Conservation (phyloP, 73 alveolate species). For the Tetrahymena elliotti region DNA sequence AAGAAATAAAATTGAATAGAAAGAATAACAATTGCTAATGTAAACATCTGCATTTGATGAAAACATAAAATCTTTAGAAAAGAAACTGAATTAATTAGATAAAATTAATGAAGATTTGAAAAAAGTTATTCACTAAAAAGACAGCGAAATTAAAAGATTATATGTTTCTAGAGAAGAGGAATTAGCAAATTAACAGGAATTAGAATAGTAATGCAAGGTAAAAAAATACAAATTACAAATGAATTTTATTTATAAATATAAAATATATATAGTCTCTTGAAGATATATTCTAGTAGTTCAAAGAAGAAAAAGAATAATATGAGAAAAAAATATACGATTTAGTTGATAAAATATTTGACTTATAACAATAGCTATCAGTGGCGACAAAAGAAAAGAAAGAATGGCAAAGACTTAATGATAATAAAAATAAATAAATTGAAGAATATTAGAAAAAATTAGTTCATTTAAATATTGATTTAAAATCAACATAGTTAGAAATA, state of each 20-base stretch:
- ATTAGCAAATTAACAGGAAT: neutral
- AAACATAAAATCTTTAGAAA: neutral
- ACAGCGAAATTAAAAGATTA: neutral
- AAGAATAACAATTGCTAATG: neutral
- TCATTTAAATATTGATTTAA: neutral
- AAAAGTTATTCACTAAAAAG: neutral
- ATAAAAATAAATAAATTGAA: neutral
- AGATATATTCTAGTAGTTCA: neutral
- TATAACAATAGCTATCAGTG: neutral
- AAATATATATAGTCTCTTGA: neutral
- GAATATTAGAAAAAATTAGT: neutral
- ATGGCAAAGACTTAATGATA: neutral
- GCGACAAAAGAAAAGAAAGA: neutral
- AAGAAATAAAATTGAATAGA: neutral
- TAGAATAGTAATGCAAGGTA: neutral
- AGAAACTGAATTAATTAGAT: neutral
- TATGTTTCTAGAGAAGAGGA: neutral
- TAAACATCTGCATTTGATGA: neutral
- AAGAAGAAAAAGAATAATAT: neutral
- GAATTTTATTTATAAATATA: too few relatives aligned
- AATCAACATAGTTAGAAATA: neutral
- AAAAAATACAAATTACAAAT: neutral
- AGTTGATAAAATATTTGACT: neutral
- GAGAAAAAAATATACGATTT: neutral
- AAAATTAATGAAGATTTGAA: neutral